A percentile compares a stretch with the other conserved stretches of the same genome.
Evolutionary conservation across 352 stramenopile species (phyloP).

Genomic region (Phytophthora citrophthora): DNA sequence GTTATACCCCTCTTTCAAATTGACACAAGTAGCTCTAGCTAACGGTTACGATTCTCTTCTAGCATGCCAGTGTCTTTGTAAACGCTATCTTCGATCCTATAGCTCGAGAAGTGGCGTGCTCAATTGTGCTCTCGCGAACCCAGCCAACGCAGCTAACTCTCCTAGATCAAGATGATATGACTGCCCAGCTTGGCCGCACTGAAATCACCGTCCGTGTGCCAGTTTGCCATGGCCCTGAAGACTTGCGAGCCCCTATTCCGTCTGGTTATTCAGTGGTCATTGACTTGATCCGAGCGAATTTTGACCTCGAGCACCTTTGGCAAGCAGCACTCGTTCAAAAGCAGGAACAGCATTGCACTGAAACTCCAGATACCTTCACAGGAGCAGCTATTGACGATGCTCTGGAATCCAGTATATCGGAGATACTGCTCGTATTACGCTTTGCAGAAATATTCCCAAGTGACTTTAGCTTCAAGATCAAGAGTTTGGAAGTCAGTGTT

Average conservation of each 20-base stretch:
- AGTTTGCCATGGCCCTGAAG: constrained; percentile 16
- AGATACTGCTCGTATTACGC: constrained; percentile 11
- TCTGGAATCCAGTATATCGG: background rate
- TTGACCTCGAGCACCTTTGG: constrained; percentile 26
- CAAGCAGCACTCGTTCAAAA: constrained; percentile 8
- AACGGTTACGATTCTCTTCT: constrained; percentile 2
- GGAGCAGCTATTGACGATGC: background rate
- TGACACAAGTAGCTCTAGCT: background rate
- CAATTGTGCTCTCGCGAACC: constrained; percentile 19
- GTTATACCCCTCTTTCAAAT: background rate
- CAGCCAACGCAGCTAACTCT: constrained; percentile 19
- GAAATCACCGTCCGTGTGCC: constrained; percentile 39
- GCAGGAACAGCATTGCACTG: constrained; percentile 1
- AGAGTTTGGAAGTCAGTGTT: constrained; percentile 26
- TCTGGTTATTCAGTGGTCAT: constrained; percentile 22
- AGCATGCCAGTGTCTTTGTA: constrained; percentile 42
- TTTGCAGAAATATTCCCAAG: constrained; percentile 23
- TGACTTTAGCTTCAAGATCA: constrained; percentile 16
- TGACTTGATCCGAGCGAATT: constrained; percentile 24
- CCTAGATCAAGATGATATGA: constrained; percentile 9
- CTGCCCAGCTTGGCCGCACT: constrained; percentile 22
- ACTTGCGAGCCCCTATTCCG: constrained; percentile 27
- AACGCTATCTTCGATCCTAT: constrained; percentile 30
- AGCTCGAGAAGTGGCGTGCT: constrained; percentile 19
- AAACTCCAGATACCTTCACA: background rate